Base-by-base conservation (phyloP, 805 yeast species). In the Yamadazyma tumulicola region DNA sequence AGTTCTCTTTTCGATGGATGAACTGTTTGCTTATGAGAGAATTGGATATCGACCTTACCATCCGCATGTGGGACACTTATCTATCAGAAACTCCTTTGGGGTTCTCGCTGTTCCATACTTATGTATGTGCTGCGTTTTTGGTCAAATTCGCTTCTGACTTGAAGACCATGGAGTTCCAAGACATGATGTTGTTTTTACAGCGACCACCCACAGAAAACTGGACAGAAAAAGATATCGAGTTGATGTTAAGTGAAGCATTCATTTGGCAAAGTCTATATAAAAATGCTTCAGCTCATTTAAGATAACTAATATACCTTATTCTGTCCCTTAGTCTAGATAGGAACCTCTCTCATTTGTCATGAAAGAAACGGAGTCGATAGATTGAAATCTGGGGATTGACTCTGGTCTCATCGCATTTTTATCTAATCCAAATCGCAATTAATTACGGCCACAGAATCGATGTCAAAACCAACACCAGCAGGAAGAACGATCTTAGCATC, bases 1-100 rank as follows among this genome's bases (percentile, higher is more conserved):
- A 93, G 59, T 93, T 93, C 59, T 78, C 96, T 14, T 93, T 93
- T 64, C 72, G 98, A 47, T 93, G 98, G 98, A 93, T 93, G 97
- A 93, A 93, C 61, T 93, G 98, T 64, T 66, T 93, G 51, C 65
- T 93, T 32, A 93, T 93, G 98, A 76, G 98, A 46, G 98, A 93
- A 51, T 70, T 93, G 29, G 77, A 81, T 26, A 78, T 93, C 51
- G 66, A 67, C 19, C 75, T 86, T 41, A 84, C 89, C 4, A 79
- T 89, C 15, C 71, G 98, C 37, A 91, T 93, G 95, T 93, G 98
- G 97, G 98, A 93, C 54, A 89, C 98, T 0, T 93, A 93, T 56
- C 57, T 85, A 3, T 74, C 85, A 32, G 88, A 85, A 52, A 74
- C 75, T 14, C 80, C 83, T 3, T 53, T 78, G 45, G 95, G 95